Base-by-base conservation (phyloP, 257 asterid species). In the Coffea canephora region DNA sequence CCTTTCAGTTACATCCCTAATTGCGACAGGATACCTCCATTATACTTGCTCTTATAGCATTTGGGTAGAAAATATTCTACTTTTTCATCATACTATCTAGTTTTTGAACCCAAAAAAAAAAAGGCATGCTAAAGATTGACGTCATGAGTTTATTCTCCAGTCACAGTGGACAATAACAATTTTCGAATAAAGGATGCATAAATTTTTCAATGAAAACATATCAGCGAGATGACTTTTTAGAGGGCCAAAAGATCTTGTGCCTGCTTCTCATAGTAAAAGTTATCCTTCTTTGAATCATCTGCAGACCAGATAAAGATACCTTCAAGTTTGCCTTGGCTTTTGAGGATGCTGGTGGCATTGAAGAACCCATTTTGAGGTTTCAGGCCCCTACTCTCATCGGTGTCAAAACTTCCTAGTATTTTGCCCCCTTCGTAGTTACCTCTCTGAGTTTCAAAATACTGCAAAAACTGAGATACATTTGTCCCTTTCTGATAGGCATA, bases 251-350 rank as follows among this genome's bases (percentile, higher is more conserved):
- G 82, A 74, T 81, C 72, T 69, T 91, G 97, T 59, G 97, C 82
- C 81, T 83, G 87, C 77, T 59, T 88, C 85, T 91, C 96, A 66
- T 89, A 85, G 59, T 6, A 34, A 81, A 91, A 92, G 52, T 86
- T 76, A 49, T 71, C 84, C 86, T 87, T 80, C 92, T 83, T 87
- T 36, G 97, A 92, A 76, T 92, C 91, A 84, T 91, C 97, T 36
- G 97, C 97, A 57, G 94, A 90, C 96, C 96, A 91, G 76, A 92
- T 85, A 79, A 92, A 92, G 83, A 91, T 92, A 73, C 97, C 97
- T 23, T 86, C 86, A 84, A 92, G 96, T 49, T 92, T 91, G 71
- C 91, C 91, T 66, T 85, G 82, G 39, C 81, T 74, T 64, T 83
- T 85, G 77, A 92, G 87, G 54, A 49, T 77, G 74, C 79, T 80